These are phyloP conservation scores for Dryas integrifolia DNA, from an alignment of 331 rosid species.

Conservation along the genomic window DNA sequence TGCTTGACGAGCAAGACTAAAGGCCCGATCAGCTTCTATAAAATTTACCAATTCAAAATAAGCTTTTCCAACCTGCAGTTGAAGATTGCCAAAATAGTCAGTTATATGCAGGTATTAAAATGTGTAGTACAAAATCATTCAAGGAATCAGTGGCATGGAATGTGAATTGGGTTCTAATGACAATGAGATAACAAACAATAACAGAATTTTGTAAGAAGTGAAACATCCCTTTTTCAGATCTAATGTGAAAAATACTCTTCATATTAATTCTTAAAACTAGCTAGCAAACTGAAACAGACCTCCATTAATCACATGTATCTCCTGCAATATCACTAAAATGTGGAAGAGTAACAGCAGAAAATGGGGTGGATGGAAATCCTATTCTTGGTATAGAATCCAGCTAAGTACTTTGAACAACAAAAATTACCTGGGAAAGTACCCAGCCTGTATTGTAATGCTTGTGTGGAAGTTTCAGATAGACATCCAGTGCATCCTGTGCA, in stretches of 20 bases:
- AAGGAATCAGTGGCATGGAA: background rate
- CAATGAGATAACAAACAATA: constrained; percentile 1
- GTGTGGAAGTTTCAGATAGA: constrained; percentile 74
- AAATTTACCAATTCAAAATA: constrained; percentile 87
- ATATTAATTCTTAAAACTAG: background rate
- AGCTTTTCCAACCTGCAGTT: constrained; percentile 86
- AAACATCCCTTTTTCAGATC: background rate
- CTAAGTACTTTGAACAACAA: constrained; percentile 15
- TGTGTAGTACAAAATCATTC: constrained; percentile 5
- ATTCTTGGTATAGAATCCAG: constrained; percentile 3
- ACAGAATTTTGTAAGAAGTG: background rate
- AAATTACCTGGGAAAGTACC: constrained; percentile 94
- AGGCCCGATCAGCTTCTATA: constrained; percentile 84
- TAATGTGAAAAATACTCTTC: background rate
- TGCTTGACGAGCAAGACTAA: constrained; percentile 75
- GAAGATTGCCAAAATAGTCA: constrained; percentile 22
- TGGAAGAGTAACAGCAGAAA: background rate
- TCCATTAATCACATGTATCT: background rate
- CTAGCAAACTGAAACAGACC: background rate
- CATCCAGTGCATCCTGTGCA: constrained; percentile 85
- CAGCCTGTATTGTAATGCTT: constrained; percentile 95
- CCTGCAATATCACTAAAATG: constrained; percentile 4
- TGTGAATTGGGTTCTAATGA: background rate
- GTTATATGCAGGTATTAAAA: constrained; percentile 11
- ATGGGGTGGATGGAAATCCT: constrained; percentile 8